A percentile compares a stretch with the other conserved stretches of the same genome.
Conservation (phyloP, 2,329 filamentous ascomycete genomes). For the Penicillium verrucosum region DNA sequence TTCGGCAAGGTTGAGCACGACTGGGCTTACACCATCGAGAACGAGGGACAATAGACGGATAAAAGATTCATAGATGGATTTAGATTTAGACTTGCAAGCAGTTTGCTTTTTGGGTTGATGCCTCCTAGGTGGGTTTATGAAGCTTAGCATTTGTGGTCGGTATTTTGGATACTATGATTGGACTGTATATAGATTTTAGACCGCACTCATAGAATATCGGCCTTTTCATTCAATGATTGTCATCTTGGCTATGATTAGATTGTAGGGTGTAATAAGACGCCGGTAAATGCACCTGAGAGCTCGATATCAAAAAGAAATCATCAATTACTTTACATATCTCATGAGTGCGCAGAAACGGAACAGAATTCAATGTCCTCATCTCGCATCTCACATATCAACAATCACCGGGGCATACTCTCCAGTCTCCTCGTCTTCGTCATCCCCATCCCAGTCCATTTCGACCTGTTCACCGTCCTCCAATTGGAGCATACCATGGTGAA, state of each 20-base stretch:
- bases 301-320: background rate
- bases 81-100: background rate
- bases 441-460: slow-evolving; percentile 57
- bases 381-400: slow-evolving; percentile 47
- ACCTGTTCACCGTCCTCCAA: slow-evolving; percentile 63
- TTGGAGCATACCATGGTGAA: slow-evolving; percentile 57
- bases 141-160: background rate
- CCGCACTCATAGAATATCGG: background rate
- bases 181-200: slow-evolving; percentile 7
- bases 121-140: background rate
- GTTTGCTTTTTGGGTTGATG: background rate
- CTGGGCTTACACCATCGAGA: slow-evolving; percentile 67
- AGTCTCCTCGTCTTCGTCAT: slow-evolving; percentile 62
- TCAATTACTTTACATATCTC: background rate
- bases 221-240: background rate
- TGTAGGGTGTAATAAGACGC: background rate
- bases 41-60: slow-evolving; percentile 45
- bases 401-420: slow-evolving; percentile 63
- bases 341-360: background rate
- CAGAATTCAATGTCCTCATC: slow-evolving; percentile 8
- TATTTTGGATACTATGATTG: slow-evolving; percentile 1
- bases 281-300: background rate
- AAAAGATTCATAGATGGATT: background rate
- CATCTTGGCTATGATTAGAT: background rate
- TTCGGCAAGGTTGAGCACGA: slow-evolving; percentile 66